These are phyloP conservation scores for Clausena lansium DNA, from an alignment of 345 rosid genomes.

Conservation along the genomic window DNA sequence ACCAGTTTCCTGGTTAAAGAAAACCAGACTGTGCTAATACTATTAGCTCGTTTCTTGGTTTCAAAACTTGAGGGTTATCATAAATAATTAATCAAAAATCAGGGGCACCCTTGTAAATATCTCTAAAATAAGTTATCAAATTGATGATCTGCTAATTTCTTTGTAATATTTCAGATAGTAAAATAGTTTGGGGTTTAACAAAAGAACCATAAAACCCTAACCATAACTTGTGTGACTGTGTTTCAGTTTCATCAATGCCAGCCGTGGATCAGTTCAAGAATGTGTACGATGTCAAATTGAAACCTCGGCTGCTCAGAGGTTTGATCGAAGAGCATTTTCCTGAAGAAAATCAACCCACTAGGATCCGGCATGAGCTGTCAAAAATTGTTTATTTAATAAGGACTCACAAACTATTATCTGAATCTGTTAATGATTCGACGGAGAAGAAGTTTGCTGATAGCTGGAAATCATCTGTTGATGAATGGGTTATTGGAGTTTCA, in stretches of 20 bases:
- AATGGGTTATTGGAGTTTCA: constrained; percentile 53
- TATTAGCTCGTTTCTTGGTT: no score
- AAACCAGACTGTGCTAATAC: no score
- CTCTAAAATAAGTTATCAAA: no score
- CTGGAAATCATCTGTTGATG: constrained; percentile 71
- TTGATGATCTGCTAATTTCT: no score
- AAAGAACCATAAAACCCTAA: not conserved
- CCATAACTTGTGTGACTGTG: no score
- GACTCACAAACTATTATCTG: constrained; percentile 58
- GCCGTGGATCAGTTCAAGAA: constrained; percentile 34
- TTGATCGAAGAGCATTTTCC: constrained; percentile 58
- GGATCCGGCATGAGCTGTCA: constrained; percentile 36
- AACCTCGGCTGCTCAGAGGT: constrained; percentile 56
- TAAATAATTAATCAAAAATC: no score
- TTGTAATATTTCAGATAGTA: no score
- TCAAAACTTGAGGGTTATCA: no score
- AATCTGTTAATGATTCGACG: constrained; percentile 24
- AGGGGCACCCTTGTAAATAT: no score
- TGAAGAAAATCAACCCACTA: constrained; percentile 47
- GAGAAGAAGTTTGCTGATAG: constrained; percentile 35
- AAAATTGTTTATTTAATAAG: constrained; percentile 38
- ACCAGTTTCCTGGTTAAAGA: no score
- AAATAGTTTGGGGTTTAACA: not conserved
- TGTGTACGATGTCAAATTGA: constrained; percentile 55
- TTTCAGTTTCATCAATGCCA: constrained; percentile 31